Evolutionary conservation across 1,139 yeast genomes (phyloP).

Genomic region (Magnusiomyces paraingens): DNA sequence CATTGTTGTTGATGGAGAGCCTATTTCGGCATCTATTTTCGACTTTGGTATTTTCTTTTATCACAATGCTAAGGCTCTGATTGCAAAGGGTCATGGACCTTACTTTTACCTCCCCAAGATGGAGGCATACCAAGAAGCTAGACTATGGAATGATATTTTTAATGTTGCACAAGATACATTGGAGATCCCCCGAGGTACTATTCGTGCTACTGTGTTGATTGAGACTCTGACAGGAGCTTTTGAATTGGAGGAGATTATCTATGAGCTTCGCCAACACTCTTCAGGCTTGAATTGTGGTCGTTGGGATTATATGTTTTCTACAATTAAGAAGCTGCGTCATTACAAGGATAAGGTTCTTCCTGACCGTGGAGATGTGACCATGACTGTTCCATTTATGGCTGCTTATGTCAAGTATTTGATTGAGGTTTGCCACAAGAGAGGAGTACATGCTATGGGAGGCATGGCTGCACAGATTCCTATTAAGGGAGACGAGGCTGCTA

Average conservation of each 20-base stretch:
- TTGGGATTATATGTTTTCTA: conserved; percentile 73
- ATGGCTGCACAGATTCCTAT: conserved; percentile 80
- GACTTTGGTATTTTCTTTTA: conserved; percentile 71
- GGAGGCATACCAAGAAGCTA: conserved; percentile 72
- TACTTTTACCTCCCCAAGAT: conserved; percentile 71
- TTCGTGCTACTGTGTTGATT: conserved; percentile 65
- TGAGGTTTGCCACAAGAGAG: conserved; percentile 63
- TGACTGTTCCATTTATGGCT: conserved; percentile 69
- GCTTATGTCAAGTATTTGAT: conserved; percentile 60
- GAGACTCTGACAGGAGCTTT: conserved; percentile 71
- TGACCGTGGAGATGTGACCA: conserved; percentile 65
- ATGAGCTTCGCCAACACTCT: conserved; percentile 63
- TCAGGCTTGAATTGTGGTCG: conserved; percentile 74
- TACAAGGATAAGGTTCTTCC: conserved; percentile 58
- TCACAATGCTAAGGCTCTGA: conserved; percentile 57
- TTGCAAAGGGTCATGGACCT: conserved; percentile 59
- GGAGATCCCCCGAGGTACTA: conserved; percentile 57
- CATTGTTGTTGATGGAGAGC: conserved; percentile 63
- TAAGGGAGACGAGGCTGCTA: conserved; percentile 56
- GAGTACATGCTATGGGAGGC: conserved; percentile 75
- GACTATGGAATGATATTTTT: conserved; percentile 70
- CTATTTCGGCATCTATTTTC: conserved; percentile 63
- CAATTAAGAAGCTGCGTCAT: conserved; percentile 57
- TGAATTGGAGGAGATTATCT: conserved; percentile 74
- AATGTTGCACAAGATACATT: conserved; percentile 58